Evolutionary conservation across 768 basidiomycete species (phyloP), one percentile per base, ranked within the genome.

Genomic region (Lepiota brunneoincarnata): DNA sequence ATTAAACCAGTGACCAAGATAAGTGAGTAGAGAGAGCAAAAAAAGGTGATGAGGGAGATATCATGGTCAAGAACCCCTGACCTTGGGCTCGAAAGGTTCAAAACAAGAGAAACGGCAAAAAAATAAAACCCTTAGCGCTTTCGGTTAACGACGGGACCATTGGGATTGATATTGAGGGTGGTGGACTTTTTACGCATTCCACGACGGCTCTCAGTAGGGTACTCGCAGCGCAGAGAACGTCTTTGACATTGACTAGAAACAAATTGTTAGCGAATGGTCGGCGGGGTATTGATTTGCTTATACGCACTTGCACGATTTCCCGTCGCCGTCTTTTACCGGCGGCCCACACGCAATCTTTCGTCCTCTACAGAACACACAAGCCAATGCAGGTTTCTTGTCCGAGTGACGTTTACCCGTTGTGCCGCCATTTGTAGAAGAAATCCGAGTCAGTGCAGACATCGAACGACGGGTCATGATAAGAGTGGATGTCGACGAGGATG

Each of bases 341-440:
- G 83, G 78, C 0, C 85, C 84, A 56, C 85, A 87, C 7, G 85
- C 85, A 46, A 87, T 87, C 69, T 86, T 86, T 38, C 84, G 73
- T 4, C 82, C 83, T 37, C 84, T 74, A 62, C 84, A 86, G 61
- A 86, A 86, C 5, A 83, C 69, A 58, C 84, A 86, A 1, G 84
- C 84, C 1, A 86, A 70, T 2, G 79, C 75, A 14, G 84, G 84
- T 57, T 85, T 86, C 70, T 80, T 82, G 42, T 72, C 67, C 35
- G 63, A 54, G 46, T 67, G 64, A 49, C 68, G 63, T 62, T 69
- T 69, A 23, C n/a, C n/a, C n/a, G n/a, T n/a, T n/a, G n/a, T n/a
- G n/a, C n/a, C n/a, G n/a, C 57, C 45, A 23, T 67, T 64, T 24
- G 66, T 55, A 12, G 68, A 66, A 48, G 65, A 49, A 45, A 49